Evolutionary conservation across 352 stramenopile genomes (phyloP), one percentile per base, ranked within the genome.

Genomic region (Pythium chondricola): DNA sequence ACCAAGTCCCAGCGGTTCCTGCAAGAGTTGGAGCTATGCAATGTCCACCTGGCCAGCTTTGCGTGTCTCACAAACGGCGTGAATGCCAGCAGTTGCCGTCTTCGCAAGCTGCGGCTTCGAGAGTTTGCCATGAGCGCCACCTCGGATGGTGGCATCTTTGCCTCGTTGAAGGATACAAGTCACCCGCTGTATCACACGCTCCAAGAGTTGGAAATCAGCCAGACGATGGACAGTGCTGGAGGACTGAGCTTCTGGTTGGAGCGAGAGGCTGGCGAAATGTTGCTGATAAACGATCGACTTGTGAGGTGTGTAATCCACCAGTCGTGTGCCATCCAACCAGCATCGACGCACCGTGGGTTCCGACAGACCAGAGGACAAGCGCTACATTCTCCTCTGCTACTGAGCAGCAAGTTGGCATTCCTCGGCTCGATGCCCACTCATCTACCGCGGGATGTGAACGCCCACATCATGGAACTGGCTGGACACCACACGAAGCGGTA

Each of bases 221-320:
- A 58, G n/a, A 42, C 50, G 18, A 18, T 58, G 16, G 17, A 48
- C 35, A 58, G 50, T 35, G 50, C 50, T 17, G 50, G 50, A 10
- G 50, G 50, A 0, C 35, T 58, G 11, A 58, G 50, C 27, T 41
- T 52, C 14, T 58, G 50, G 50, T 36, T 58, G 6, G 41, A 58
- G 25, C 50, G 50, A 4, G 50, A 58, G 26, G 50, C 50, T 21
- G 42, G 50, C 8, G 50, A 25, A 1, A 58, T 58, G 50, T 36
- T 58, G 20, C 42, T 58, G n/a, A 58, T 52, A 21, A 58, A 58
- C 27, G 50, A 51, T 14, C 41, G 50, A 8, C 50, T 58, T 21
- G 43, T 49, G n/a, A 46, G 24, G 42, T 58, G 50, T n/a, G 42
- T 39, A 7, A 52, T 58, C 25, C 50, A 43, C 27, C 50, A 58